Conservation (phyloP, 1,284 basidiomycete species). For the Stygiomarasmius scandens region DNA sequence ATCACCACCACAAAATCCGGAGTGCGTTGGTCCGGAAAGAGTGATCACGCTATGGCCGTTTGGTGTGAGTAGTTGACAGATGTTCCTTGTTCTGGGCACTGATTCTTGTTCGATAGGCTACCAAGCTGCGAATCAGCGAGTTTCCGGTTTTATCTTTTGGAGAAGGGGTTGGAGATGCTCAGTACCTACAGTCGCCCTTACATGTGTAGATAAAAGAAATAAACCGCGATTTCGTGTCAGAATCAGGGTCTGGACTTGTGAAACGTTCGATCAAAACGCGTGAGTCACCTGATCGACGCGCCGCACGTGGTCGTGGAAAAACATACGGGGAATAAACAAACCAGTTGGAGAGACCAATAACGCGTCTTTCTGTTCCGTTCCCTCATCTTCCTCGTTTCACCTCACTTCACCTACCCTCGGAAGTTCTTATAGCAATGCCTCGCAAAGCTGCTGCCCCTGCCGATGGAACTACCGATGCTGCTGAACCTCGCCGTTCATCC, state of each 20-base stretch:
- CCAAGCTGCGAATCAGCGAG: slow-evolving; percentile 43
- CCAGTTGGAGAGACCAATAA: not conserved
- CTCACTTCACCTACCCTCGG: not conserved
- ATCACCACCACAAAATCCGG: slow-evolving; percentile 35
- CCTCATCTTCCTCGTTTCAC: slow-evolving; percentile 8
- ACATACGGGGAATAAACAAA: slow-evolving; percentile 5
- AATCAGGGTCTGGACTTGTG: too few relatives aligned
- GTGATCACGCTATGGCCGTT: slow-evolving; percentile 41
- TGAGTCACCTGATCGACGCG: not conserved
- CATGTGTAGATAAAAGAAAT: not conserved
- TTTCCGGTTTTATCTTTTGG: slow-evolving; percentile 29
- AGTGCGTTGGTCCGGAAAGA: slow-evolving; percentile 33
- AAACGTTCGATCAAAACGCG: too few relatives aligned
- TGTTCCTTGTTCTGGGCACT: not conserved
- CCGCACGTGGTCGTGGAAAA: not conserved
- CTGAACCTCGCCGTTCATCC: slow-evolving; percentile 69
- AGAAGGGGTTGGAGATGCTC: not conserved
- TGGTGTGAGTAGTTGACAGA: slow-evolving; percentile 32
- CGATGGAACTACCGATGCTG: slow-evolving; percentile 32
- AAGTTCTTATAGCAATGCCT: slow-evolving; percentile 50
- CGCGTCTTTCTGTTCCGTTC: slow-evolving; percentile 4
- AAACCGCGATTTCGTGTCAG: too few relatives aligned
- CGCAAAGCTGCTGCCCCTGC: slow-evolving; percentile 60
- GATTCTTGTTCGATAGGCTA: slow-evolving; percentile 27
- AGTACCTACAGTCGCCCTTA: slow-evolving; percentile 1